phyloP scores from a whole-genome alignment of 164 flowering plant species.

The Amborella trichopoda region DNA sequence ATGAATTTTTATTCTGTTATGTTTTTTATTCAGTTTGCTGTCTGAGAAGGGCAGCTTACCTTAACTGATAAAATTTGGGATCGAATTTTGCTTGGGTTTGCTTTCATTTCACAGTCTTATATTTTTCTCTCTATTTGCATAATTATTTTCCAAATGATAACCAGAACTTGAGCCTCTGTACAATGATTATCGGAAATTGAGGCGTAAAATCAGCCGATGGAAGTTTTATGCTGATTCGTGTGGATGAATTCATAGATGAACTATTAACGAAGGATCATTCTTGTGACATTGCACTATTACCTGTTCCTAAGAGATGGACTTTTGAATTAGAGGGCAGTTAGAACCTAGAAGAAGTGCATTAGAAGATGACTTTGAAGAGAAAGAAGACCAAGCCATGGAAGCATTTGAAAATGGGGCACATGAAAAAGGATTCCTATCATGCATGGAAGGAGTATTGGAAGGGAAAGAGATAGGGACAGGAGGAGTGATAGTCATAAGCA shows the following conservation, averaged over 20 bases:
- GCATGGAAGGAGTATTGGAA: slow-evolving; percentile 68
- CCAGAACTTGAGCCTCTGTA: slow-evolving; percentile 91
- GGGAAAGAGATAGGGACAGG: slow-evolving; percentile 88
- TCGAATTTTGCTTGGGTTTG: too few relatives aligned
- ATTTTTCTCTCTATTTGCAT: too few relatives aligned
- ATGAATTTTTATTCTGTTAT: too few relatives aligned
- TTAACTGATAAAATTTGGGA: too few relatives aligned
- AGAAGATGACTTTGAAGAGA: slow-evolving; percentile 99
- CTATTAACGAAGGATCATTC: slow-evolving; percentile 86
- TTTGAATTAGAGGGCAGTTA: slow-evolving; percentile 56
- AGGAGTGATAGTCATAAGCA: slow-evolving; percentile 69
- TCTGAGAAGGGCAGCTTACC: too few relatives aligned
- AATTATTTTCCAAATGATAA: too few relatives aligned
- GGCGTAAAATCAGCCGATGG: slow-evolving; percentile 65
- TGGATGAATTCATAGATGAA: slow-evolving; percentile 93
- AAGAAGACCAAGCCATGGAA: slow-evolving; percentile 85
- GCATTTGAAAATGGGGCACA: slow-evolving; percentile 33
- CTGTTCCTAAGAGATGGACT: slow-evolving; percentile 88
- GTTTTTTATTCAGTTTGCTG: too few relatives aligned
- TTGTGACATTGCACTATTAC: slow-evolving; percentile 87
- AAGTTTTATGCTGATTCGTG: slow-evolving; percentile 78
- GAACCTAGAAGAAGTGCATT: slow-evolving; percentile 93
- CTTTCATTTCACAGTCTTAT: too few relatives aligned
- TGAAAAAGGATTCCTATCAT: slow-evolving; percentile 80
- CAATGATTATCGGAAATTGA: slow-evolving; percentile 88